Evolutionary conservation across 129 eudicot species (phyloP).

Genomic region (Artemisia tridentata): DNA sequence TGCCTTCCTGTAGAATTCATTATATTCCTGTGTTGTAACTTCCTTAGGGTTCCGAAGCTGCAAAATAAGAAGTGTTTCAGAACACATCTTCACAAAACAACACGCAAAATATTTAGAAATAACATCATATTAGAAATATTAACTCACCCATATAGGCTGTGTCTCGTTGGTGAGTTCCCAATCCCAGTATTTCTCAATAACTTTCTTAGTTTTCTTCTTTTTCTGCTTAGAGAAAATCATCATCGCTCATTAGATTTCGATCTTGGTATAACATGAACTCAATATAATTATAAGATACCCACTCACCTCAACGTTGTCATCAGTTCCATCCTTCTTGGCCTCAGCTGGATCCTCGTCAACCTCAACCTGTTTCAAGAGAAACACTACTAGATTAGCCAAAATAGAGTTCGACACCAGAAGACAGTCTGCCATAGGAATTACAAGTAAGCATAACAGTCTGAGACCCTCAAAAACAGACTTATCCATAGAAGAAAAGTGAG

Average conservation of each 20-base stretch:
- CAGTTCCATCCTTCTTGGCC: slow-evolving; percentile 63
- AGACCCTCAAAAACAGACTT: background rate
- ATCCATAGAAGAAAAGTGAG: background rate
- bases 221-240: slow-evolving; percentile 36
- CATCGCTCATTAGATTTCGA: background rate
- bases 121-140: background rate
- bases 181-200: slow-evolving; percentile 96
- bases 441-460: background rate
- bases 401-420: background rate
- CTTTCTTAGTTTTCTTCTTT: slow-evolving; percentile 92
- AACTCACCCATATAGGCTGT: slow-evolving; percentile 94
- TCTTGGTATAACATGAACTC: slow-evolving; percentile 4
- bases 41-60: slow-evolving; percentile 96
- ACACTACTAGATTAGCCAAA: background rate
- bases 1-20: slow-evolving; percentile 85
- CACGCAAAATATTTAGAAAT: background rate
- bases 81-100: slow-evolving; percentile 6
- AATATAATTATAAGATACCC: background rate
- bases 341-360: slow-evolving; percentile 97
- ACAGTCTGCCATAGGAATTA: background rate
- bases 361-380: slow-evolving; percentile 54
- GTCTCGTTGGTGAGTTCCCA: slow-evolving; percentile 98
- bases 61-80: slow-evolving; percentile 18
- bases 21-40: slow-evolving; percentile 78
- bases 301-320: slow-evolving; percentile 51